Evolutionary conservation across 345 rosid genomes (phyloP).

Genomic region (Limnanthes douglasii): DNA sequence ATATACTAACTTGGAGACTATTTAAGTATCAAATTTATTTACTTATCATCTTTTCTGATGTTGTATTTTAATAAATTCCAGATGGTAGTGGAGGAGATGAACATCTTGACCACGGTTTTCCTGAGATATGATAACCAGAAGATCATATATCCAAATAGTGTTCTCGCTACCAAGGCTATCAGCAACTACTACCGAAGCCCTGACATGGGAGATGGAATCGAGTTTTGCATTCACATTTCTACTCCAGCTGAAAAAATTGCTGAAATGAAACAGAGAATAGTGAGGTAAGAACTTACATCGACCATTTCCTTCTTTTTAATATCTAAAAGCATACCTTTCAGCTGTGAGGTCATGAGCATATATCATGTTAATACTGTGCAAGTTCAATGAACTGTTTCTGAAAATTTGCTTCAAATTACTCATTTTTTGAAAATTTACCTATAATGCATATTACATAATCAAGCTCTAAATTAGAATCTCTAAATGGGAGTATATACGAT

Average conservation of each 20-base stretch:
- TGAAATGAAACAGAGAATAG: constrained; percentile 18
- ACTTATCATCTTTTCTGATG: not conserved
- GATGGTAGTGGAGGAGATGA: constrained; percentile 90
- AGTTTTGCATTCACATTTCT: constrained; percentile 16
- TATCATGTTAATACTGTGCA: not conserved
- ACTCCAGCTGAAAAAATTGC: constrained; percentile 20
- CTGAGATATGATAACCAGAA: constrained; percentile 70
- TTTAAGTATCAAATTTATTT: not conserved
- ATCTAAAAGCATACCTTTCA: not conserved
- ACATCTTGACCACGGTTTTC: constrained; percentile 64
- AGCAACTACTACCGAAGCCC: constrained; percentile 24
- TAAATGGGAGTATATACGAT: too few relatives aligned
- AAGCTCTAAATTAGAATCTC: too few relatives aligned
- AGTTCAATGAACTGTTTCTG: too few relatives aligned
- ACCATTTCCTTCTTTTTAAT: not conserved
- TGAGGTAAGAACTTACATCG: constrained; percentile 8
- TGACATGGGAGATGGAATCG: constrained; percentile 24
- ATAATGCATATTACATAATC: too few relatives aligned
- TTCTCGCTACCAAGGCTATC: constrained; percentile 33
- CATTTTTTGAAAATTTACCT: too few relatives aligned
- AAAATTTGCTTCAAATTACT: too few relatives aligned
- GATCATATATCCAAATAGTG: constrained; percentile 61
- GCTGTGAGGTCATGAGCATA: not conserved
- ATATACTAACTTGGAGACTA: not conserved
- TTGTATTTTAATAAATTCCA: constrained; percentile 2